Conservation (phyloP, 1,139 yeast species). For the Groenewaldozyma auringiensis region DNA sequence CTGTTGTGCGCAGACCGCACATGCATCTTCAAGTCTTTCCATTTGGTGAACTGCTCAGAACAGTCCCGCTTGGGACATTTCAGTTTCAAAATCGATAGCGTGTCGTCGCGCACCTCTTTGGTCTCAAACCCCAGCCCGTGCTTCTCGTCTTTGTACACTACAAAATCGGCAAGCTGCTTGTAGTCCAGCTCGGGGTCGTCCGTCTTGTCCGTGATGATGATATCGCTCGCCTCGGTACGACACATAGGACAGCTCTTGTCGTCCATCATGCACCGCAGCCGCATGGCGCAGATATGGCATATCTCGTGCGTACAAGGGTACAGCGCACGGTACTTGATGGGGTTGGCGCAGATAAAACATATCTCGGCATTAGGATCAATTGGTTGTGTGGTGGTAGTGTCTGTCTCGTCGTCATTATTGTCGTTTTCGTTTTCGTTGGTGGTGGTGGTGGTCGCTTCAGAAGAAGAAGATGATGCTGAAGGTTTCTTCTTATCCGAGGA, state of each 20-base stretch:
- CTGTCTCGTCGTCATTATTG: conserved; percentile 6
- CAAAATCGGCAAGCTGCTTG: conserved; percentile 22
- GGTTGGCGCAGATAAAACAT: conserved; percentile 83
- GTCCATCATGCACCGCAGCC: conserved; percentile 74
- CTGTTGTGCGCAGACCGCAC: conserved; percentile 50
- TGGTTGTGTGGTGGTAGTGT: no score
- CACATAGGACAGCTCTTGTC: conserved; percentile 77
- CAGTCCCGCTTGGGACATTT: conserved; percentile 50
- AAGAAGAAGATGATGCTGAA: background rate
- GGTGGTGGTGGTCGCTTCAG: background rate
- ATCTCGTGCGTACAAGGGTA: conserved; percentile 81
- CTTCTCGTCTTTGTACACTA: conserved; percentile 28
- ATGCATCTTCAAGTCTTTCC: conserved; percentile 60
- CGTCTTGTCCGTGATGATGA: conserved; percentile 51
- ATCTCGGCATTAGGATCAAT: conserved; percentile 28
- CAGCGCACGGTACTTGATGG: conserved; percentile 52
- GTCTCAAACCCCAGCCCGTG: conserved; percentile 31
- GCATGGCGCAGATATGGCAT: conserved; percentile 74
- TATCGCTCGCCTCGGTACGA: conserved; percentile 50
- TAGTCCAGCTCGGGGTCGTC: conserved; percentile 39
- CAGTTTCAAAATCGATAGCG: conserved; percentile 45
- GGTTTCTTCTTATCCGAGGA: conserved; percentile 5
- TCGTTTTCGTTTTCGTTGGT: conserved; percentile 5
- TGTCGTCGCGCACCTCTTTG: conserved; percentile 33
- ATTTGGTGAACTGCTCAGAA: conserved; percentile 34